phyloP scores from a whole-genome alignment of 176 grass and related monocot genomes.

The Aegilops tauschii region DNA sequence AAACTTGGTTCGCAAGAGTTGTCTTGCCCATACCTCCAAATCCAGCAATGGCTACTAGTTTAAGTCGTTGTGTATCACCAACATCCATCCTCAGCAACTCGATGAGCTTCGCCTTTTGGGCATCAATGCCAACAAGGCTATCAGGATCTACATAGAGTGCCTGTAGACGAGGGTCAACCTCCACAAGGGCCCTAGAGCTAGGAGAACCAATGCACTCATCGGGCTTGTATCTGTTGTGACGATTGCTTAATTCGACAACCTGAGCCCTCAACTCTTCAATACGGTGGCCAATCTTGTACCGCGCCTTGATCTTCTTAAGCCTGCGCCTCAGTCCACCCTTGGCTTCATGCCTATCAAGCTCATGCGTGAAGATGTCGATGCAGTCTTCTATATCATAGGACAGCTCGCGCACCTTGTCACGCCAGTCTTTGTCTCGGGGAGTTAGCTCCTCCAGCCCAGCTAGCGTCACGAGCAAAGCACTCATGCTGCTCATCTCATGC shows the following conservation, averaged over 20 bases:
- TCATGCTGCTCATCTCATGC: conserved; percentile 31
- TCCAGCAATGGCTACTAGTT: not conserved
- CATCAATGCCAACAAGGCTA: not conserved
- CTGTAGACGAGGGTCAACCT: not conserved
- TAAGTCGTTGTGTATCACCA: not conserved
- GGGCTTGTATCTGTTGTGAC: not conserved
- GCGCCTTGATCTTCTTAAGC: not conserved
- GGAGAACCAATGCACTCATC: not conserved
- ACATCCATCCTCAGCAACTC: not conserved
- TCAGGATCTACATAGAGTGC: not conserved
- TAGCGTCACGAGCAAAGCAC: not conserved
- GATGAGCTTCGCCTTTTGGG: not conserved
- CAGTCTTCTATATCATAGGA: conserved; percentile 30
- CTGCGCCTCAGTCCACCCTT: not conserved
- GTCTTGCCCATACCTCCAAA: conserved; percentile 5
- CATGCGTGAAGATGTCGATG: not conserved
- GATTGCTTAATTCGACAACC: not conserved
- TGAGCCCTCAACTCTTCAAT: not conserved
- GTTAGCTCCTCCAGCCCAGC: not conserved
- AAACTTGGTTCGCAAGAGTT: not conserved
- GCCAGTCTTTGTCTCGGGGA: not conserved
- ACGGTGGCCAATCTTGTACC: not conserved
- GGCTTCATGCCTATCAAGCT: not conserved
- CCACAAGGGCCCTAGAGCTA: not conserved
- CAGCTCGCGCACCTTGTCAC: conserved; percentile 15